Base-by-base conservation (phyloP, 495 filamentous ascomycete species). In the Aspergillus diversus region DNA sequence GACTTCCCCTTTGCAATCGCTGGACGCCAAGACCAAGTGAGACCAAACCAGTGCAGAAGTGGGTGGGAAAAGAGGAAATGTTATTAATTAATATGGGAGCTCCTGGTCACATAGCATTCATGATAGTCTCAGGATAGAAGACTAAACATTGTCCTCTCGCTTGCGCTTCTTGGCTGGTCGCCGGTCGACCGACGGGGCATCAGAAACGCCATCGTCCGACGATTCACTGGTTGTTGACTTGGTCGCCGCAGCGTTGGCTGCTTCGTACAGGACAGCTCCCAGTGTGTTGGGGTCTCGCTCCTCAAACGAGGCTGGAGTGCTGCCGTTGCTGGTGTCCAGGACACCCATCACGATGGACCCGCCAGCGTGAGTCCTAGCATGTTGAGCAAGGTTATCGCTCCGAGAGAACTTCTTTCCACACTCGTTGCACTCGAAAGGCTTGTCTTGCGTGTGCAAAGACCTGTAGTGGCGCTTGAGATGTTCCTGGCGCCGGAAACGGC, bases 361-460 rank as follows among this genome's bases (percentile, higher is more conserved):
- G 55, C 87, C 87, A 50, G 92, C 96, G 68, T 99, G 96, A 13
- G 95, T 99, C 54, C 96, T 88, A 52, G 95, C 88, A 71, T 99
- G 96, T 77, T 99, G 96, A 34, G 92, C 89, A 27, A 99, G 86
- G 79, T 99, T 99, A 77, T 99, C 96, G 68, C 90, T 94, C 60
- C 96, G 90, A 1, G 95, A 98, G 81, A 98, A 99, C 81, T 97
- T 97, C 87, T 99, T 99, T 62, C 95, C 94, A 68, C 96, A 99
- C 78, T 98, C 93, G 62, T 86, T 80, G 79, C 96, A 99, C 76
- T 97, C 92, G 73, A 98, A 98, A 7, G 96, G 96, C 87, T 99
- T 99, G 63, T 98, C 95, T 67, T 96, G 88, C 2, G 96, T 99
- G 81, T 98, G 96, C 48, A 99, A 91, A 43, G 96, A 98, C 50